Evolutionary conservation across 306 rosid genomes (phyloP), one percentile per base, ranked within the genome.

Genomic region (Cicer arietinum): DNA sequence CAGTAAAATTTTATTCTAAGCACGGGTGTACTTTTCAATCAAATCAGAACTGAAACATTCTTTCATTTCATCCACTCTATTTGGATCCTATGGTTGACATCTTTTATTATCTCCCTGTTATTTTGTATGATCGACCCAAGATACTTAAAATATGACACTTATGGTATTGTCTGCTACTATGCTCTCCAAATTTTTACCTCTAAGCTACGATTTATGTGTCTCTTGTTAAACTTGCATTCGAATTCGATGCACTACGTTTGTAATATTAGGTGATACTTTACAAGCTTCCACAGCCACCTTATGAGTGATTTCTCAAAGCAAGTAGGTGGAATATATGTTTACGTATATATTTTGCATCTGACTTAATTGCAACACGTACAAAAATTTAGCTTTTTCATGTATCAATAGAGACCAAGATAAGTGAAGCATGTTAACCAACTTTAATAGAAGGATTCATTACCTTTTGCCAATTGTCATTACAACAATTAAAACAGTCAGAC

Each of bases 391-490:
- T 65, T 74, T 30, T 14, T 8, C 74, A 40, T 39, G 30, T 69
- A 51, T 47, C 71, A 53, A 53, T 9, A 46, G 60, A 77, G 63
- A 67, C 66, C 54, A 63, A 64, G 57, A 22, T 50, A 75, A 75
- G 14, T 17, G n/a, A 66, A 70, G 57, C 60, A 40, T 67, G 65
- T 50, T 43, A 67, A 45, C 20, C 5, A 75, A 66, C 37, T 46
- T 69, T 61, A 71, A 13, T 44, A 52, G 25, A 64, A 66, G 64
- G 60, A 66, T 75, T 85, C 41, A 48, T 50, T 89, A 90, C 99
- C 98, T 90, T 95, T 80, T 92, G 99, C 99, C 99, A 95, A 78
- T 89, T 92, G 90, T 95, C 97, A 84, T 95, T 92, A 59, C 98
- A 95, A 82, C 98, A 95, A 78, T 41, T 74, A 80, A 92, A 92